Evolutionary conservation across 495 filamentous ascomycete species (phyloP).

Genomic region (Tricharina praecox): DNA sequence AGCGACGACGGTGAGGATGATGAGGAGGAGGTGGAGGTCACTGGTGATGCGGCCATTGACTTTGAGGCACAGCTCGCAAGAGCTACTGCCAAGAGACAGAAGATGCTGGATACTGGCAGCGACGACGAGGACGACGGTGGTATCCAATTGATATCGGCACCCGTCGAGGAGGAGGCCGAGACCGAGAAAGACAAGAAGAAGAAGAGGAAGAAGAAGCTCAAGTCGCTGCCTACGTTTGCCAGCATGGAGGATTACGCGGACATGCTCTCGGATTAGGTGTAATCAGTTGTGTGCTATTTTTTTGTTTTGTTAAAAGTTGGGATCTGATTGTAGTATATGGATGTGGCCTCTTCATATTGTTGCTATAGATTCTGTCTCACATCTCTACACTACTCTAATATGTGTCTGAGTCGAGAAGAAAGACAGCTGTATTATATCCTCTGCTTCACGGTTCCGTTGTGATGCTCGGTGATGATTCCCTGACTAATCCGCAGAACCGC

Average conservation of each 20-base stretch:
- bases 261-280: slow-evolving; percentile 35
- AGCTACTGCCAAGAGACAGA: slow-evolving; percentile 41
- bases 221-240: slow-evolving; percentile 78
- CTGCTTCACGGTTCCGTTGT: no score
- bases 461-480: neutral
- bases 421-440: no score
- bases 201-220: slow-evolving; percentile 65
- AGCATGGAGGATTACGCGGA: slow-evolving; percentile 85
- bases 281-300: neutral
- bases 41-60: slow-evolving; percentile 33
- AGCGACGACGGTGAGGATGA: slow-evolving; percentile 34
- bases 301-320: neutral
- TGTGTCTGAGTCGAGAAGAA: no score
- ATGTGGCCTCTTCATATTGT: neutral
- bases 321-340: neutral
- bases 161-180: slow-evolving; percentile 22
- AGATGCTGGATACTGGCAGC: slow-evolving; percentile 27
- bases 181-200: slow-evolving; percentile 31
- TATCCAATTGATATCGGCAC: slow-evolving; percentile 6
- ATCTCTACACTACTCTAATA: neutral
- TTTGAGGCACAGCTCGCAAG: slow-evolving; percentile 36
- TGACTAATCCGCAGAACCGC: neutral
- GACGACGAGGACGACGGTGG: slow-evolving; percentile 17
- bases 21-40: slow-evolving; percentile 32
- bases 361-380: neutral